Conservation (phyloP, 2,329 filamentous ascomycete genomes). For the Xylaria sp. region DNA sequence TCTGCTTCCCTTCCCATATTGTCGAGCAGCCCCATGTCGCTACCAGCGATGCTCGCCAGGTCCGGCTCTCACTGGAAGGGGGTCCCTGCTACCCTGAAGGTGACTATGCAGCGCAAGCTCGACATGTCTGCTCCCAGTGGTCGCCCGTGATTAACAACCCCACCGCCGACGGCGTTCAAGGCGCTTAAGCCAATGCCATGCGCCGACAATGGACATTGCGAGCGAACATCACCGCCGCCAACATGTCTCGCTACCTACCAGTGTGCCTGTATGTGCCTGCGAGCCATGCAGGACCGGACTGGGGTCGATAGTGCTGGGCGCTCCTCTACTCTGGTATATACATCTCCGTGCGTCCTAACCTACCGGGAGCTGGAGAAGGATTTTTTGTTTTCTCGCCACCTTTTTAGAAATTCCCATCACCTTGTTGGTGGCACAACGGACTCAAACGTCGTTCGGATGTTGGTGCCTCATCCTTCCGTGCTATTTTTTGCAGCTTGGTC, state of each 20-base stretch:
- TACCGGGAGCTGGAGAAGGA: conserved; percentile 32
- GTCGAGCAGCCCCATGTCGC: conserved; percentile 21
- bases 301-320: conserved; percentile 26
- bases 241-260: conserved; percentile 26
- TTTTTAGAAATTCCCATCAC: conserved; percentile 20
- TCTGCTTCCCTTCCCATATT: conserved; percentile 24
- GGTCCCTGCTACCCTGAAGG: conserved; percentile 34
- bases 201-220: conserved; percentile 34
- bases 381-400: conserved; percentile 31
- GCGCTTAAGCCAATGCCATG: conserved; percentile 45
- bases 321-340: conserved; percentile 41
- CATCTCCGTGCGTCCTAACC: conserved; percentile 37
- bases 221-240: conserved; percentile 38
- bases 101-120: conserved; percentile 28
- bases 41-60: conserved; percentile 4
- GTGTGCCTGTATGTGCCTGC: conserved; percentile 34
- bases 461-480: conserved; percentile 20
- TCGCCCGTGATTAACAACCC: conserved; percentile 40
- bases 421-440: conserved; percentile 28
- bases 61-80: conserved; percentile 17
- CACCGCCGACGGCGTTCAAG: conserved; percentile 41
- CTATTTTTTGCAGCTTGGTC: conserved; percentile 28
- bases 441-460: conserved; percentile 8
- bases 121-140: conserved; percentile 40
- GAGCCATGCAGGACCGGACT: conserved; percentile 33